Percentiles rank a stretch among this genome's conserved stretches.
Evolutionary conservation across 2,329 filamentous ascomycete species (phyloP).

Genomic region (Kalaharituber pfeilii): DNA sequence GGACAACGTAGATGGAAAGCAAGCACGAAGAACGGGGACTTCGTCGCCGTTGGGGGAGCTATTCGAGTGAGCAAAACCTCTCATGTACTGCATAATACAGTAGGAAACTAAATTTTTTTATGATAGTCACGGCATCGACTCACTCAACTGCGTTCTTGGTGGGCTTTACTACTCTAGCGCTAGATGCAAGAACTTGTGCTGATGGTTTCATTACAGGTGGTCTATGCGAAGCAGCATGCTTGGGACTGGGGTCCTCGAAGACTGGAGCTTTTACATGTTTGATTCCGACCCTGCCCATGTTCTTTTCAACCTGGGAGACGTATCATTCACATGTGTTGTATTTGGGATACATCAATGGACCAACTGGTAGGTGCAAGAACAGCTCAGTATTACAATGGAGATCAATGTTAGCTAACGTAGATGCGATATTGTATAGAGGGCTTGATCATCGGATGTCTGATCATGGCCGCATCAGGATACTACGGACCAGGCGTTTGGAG

Average conservation of each 20-base stretch:
- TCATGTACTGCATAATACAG: not conserved
- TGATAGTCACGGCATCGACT: slow-evolving; percentile 77
- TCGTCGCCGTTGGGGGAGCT: slow-evolving; percentile 90
- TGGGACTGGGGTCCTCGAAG: slow-evolving; percentile 71
- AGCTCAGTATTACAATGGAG: not conserved
- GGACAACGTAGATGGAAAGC: slow-evolving; percentile 98
- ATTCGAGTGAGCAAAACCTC: slow-evolving; percentile 50
- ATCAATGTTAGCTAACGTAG: not conserved
- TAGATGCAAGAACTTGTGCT: not conserved
- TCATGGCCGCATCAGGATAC: slow-evolving; percentile 76
- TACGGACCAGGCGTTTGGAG: slow-evolving; percentile 83
- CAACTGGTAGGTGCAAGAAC: slow-evolving; percentile 42
- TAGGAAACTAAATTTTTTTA: not conserved
- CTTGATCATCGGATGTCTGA: slow-evolving; percentile 64
- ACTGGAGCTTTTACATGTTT: slow-evolving; percentile 83
- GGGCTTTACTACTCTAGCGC: not conserved
- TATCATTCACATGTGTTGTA: slow-evolving; percentile 97
- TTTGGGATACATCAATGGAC: slow-evolving; percentile 89
- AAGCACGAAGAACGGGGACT: slow-evolving; percentile 83
- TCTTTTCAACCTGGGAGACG: slow-evolving; percentile 98
- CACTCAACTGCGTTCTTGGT: slow-evolving; percentile 75
- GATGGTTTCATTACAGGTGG: slow-evolving; percentile 38
- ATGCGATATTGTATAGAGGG: slow-evolving; percentile 43
- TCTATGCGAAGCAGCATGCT: slow-evolving; percentile 76
- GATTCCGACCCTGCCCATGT: slow-evolving; percentile 88